phyloP scores from a whole-genome alignment of 371 early-diverging fungal species.

The Lichtheimia corymbifera region DNA sequence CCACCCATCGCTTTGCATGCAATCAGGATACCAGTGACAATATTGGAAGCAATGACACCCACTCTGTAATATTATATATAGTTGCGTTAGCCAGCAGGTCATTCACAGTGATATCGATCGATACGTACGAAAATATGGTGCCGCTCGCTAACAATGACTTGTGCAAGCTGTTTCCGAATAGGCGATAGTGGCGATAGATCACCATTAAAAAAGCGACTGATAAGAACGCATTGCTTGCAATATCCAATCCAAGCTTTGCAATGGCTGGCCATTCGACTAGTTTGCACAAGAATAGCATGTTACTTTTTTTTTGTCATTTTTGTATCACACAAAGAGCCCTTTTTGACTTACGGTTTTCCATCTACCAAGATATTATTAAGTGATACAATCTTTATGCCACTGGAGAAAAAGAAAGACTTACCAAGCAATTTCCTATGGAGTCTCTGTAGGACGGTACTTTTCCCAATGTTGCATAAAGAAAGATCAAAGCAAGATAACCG shows the following conservation, averaged over 20 bases:
- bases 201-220: conserved; percentile 41
- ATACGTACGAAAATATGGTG: conserved; percentile 41
- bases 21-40: conserved; percentile 40
- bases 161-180: conserved; percentile 35
- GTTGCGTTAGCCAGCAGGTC: neutral
- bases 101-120: neutral
- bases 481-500: conserved; percentile 41
- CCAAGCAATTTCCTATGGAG: conserved; percentile 39
- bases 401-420: conserved; percentile 15
- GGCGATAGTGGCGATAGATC: conserved; percentile 37
- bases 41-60: conserved; percentile 42
- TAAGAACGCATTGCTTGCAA: conserved; percentile 41
- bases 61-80: conserved; percentile 21
- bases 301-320: neutral
- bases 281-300: neutral
- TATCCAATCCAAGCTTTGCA: conserved; percentile 44
- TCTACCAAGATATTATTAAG: conserved; percentile 13
- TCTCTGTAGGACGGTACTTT: conserved; percentile 34
- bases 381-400: neutral
- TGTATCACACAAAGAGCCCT: neutral
- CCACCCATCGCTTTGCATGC: conserved; percentile 34
- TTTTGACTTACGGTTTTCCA: conserved; percentile 31
- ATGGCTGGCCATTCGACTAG: conserved; percentile 49
- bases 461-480: conserved; percentile 34
- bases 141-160: conserved; percentile 40